Base-by-base conservation (phyloP, 768 basidiomycete genomes). In the Multifurca ochricompacta region DNA sequence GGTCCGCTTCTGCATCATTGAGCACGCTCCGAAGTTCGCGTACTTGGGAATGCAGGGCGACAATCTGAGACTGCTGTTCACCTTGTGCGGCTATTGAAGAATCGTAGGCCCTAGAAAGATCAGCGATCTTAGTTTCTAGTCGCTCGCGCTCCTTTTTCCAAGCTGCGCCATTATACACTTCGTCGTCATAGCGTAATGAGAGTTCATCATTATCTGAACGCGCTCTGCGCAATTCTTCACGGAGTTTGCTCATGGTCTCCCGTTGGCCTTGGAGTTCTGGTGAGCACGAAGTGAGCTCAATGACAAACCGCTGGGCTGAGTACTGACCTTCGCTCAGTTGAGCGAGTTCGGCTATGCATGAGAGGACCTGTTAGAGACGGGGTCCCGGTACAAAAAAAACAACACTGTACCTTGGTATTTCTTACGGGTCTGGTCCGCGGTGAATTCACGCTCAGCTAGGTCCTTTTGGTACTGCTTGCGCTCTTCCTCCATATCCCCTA, bases 121-220 rank as follows among this genome's bases (percentile, higher is more conserved):
- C 86, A 4, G 66, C 67, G 49, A 92, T 88, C 76, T 88, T 91
- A 48, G 80, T 85, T 57, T 92, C 88, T 70, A 91, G 72, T 10
- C 87, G 83, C 54, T 91, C 89, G 67, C 83, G 89, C 71, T 93
- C 90, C 64, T 87, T 86, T 71, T 85, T 85, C 91, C 89, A 91
- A 4, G 84, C 80, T 13, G 82, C 78, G 43, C 85, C 83, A 53
- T 78, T 85, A 67, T 84, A 86, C 7, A 85, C 75, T 63, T 90
- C 88, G 57, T 88, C 85, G 56, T 90, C 85, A 59, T 81, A 83
- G 35, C 80, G 78, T 31, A 86, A 69, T 61, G 87, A 85, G 4
- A 91, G 74, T 34, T 85, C 80, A 52, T 89, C 87, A 47, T 82
- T 80, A 55, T 91, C 83, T 0, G 85, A 84, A 13, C 85, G 81